Base-by-base conservation (phyloP, 2,329 filamentous ascomycete genomes). In the Oidium heveae region DNA sequence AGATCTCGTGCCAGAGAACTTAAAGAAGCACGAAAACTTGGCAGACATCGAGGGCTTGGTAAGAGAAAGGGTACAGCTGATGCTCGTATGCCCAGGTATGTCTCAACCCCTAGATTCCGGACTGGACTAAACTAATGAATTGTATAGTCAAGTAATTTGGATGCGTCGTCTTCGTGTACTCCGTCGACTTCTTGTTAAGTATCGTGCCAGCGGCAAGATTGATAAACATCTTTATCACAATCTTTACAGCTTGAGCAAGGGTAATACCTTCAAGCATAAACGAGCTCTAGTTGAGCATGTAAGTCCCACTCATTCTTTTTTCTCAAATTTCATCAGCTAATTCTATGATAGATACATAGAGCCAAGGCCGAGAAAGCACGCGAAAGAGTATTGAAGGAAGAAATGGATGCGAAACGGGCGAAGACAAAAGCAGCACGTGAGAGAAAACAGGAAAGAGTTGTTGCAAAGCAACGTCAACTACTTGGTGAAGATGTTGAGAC, bases 221-320 rank as follows among this genome's bases (percentile, higher is more conserved):
- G n/a, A n/a, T n/a, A n/a, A n/a, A n/a, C n/a, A n/a, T n/a, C n/a
- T n/a, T n/a, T n/a, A n/a, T n/a, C n/a, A n/a, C n/a, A n/a, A n/a
- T n/a, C n/a, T n/a, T n/a, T n/a, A n/a, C n/a, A n/a, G n/a, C n/a
- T n/a, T n/a, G n/a, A n/a, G n/a, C n/a, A n/a, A n/a, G n/a, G n/a
- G n/a, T 93, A 98, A 98, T 84, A 89, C 91, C 72, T 98, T 98
- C 85, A 98, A 98, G 88, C 91, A 98, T 86, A 98, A 96, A 88
- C 84, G 91, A 75, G 91, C 88, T 69, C 83, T 98, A 68, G 87
- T 98, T 71, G 91, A 98, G 82, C 91, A 98, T 79, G 91, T 98
- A 93, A 70, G 91, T 86, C 67, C n/a, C n/a, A n/a, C n/a, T n/a
- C n/a, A n/a, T n/a, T n/a, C n/a, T n/a, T n/a, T n/a, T n/a, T n/a